Percentiles rank a stretch among this genome's conserved stretches.
Evolutionary conservation across 2,329 filamentous ascomycete genomes (phyloP).

Genomic region (Ilyonectria sp.): DNA sequence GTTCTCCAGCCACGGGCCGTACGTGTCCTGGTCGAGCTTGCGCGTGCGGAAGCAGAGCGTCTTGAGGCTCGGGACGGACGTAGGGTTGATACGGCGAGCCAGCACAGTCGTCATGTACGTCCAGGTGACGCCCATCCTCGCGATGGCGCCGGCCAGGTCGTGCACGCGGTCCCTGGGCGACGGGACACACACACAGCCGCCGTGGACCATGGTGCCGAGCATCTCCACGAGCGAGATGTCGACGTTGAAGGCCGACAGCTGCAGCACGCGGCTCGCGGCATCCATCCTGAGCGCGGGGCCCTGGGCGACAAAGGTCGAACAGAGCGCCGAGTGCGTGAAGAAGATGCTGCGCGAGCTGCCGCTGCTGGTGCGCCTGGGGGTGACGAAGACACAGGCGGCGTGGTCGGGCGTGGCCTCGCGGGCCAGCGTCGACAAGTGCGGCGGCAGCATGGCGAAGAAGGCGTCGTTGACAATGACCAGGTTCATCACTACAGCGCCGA

Average conservation of each 20-base stretch:
- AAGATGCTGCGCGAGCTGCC: slow-evolving; percentile 70
- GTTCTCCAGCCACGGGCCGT: slow-evolving; percentile 61
- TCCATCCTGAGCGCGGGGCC: slow-evolving; percentile 65
- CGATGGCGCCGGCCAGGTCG: slow-evolving; percentile 66
- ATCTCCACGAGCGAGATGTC: slow-evolving; percentile 68
- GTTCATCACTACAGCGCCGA: slow-evolving; percentile 58
- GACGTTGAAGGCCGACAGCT: slow-evolving; percentile 69
- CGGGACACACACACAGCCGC: slow-evolving; percentile 73
- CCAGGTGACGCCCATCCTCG: slow-evolving; percentile 65
- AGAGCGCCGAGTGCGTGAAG: slow-evolving; percentile 72
- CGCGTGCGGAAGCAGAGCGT: slow-evolving; percentile 64
- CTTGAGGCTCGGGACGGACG: slow-evolving; percentile 54
- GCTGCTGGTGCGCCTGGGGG: slow-evolving; percentile 60
- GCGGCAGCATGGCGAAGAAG: slow-evolving; percentile 55
- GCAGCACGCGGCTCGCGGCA: slow-evolving; percentile 67
- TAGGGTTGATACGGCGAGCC: slow-evolving; percentile 61
- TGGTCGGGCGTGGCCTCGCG: slow-evolving; percentile 59
- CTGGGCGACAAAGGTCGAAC: slow-evolving; percentile 68
- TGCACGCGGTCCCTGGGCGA: slow-evolving; percentile 64
- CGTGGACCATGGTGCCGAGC: slow-evolving; percentile 66
- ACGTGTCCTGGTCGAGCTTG: slow-evolving; percentile 65
- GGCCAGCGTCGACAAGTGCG: slow-evolving; percentile 48
- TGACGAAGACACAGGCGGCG: slow-evolving; percentile 74
- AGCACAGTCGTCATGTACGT: slow-evolving; percentile 72
- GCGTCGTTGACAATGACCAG: slow-evolving; percentile 60